Percentiles rank a stretch among this genome's conserved stretches.
These are phyloP conservation scores for Exophiala alcalophila DNA, from an alignment of 2,329 filamentous ascomycete genomes.

Conservation along the genomic window DNA sequence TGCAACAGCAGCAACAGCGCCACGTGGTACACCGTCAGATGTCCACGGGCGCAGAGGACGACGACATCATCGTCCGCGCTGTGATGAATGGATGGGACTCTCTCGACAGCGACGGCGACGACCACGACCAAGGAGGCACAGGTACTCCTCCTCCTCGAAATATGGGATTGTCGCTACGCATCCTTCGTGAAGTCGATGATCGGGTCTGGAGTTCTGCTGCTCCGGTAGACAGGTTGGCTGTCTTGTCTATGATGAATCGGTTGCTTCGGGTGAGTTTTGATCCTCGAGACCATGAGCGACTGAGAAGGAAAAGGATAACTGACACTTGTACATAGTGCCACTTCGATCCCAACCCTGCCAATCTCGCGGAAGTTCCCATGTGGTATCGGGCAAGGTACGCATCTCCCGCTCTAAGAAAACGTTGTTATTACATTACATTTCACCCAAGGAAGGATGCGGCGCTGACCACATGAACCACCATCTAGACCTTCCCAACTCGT, in stretches of 20 bases:
- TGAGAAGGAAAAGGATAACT: background rate
- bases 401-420: background rate
- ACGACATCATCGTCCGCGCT: slow-evolving; percentile 9
- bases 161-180: background rate
- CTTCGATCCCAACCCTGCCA: background rate
- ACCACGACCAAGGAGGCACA: no score
- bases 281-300: background rate
- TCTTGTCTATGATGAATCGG: background rate
- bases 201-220: background rate
- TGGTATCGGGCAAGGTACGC: slow-evolving; percentile 2
- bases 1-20: no score
- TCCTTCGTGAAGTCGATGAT: slow-evolving; percentile 3
- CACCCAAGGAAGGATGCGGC: no score
- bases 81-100: slow-evolving; percentile 4
- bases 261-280: background rate
- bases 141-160: background rate
- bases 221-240: background rate
- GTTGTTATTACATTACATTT: no score
- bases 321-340: slow-evolving; percentile 2
- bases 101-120: no score
- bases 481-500: background rate
- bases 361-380: background rate
- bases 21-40: no score
- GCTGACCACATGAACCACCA: background rate
- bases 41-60: background rate